Percentiles rank a stretch among this genome's conserved stretches.
Evolutionary conservation across 2,329 filamentous ascomycete species (phyloP).

Genomic region (Xylariaceae sp.): DNA sequence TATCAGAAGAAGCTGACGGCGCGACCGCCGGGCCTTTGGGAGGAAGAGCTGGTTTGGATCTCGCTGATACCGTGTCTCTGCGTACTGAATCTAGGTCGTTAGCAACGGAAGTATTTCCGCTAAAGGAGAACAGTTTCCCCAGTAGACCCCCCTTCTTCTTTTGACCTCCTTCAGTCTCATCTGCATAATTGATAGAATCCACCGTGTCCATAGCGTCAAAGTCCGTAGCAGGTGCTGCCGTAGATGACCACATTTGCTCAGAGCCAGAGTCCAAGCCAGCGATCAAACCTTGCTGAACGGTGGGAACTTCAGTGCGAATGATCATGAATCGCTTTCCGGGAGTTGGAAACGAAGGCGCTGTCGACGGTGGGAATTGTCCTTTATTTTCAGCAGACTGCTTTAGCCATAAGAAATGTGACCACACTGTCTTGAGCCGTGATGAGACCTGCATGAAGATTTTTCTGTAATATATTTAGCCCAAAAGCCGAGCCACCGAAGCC

Average conservation of each 20-base stretch:
- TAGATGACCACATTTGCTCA: conserved; percentile 22
- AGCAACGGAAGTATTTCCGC: conserved; percentile 29
- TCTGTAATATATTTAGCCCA: conserved; percentile 37
- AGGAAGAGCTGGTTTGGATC: conserved; percentile 30
- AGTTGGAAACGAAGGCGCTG: conserved; percentile 77
- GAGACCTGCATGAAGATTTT: conserved; percentile 66
- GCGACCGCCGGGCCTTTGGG: conserved; percentile 31
- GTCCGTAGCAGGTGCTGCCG: conserved; percentile 18
- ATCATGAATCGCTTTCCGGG: conserved; percentile 85
- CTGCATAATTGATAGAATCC: conserved; percentile 12
- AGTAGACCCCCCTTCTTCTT: conserved; percentile 62
- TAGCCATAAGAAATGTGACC: conserved; percentile 76
- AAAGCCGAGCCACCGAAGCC: not conserved
- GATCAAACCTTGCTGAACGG: conserved; percentile 43
- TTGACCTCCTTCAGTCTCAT: conserved; percentile 20
- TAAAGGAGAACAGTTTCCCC: conserved; percentile 56
- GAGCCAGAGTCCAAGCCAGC: conserved; percentile 44
- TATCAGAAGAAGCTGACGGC: conserved; percentile 37
- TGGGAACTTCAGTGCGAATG: conserved; percentile 67
- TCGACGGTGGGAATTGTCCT: conserved; percentile 60
- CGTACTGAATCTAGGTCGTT: conserved; percentile 48
- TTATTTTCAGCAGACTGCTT: conserved; percentile 60
- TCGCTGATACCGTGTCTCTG: conserved; percentile 45
- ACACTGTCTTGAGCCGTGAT: conserved; percentile 65
- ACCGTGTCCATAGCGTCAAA: conserved; percentile 25